Evolutionary conservation across 495 filamentous ascomycete species (phyloP).

Genomic region (Aspergillus olivimuriae): DNA sequence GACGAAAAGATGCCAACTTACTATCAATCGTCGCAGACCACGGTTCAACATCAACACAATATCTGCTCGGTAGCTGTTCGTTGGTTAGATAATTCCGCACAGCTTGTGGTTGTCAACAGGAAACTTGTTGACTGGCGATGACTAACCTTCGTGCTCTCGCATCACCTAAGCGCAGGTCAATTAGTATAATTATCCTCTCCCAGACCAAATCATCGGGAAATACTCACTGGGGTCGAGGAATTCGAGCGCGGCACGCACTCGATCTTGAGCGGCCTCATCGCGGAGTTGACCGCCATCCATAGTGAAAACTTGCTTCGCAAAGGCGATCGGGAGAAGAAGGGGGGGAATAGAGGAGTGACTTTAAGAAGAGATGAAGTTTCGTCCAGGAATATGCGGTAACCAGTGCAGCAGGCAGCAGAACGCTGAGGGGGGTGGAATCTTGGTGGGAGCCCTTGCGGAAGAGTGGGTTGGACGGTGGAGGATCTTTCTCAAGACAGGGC

Average conservation of each 20-base stretch:
- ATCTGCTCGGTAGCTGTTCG: slow-evolving; percentile 65
- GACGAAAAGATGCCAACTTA: too few species aligned
- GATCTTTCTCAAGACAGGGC: slow-evolving; percentile 14
- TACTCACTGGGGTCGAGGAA: slow-evolving; percentile 79
- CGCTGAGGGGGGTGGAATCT: background rate
- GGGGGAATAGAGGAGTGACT: background rate
- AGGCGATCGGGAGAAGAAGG: slow-evolving; percentile 7
- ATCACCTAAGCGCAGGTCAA: slow-evolving; percentile 29
- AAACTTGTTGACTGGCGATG: background rate
- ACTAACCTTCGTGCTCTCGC: slow-evolving; percentile 54
- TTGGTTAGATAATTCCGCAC: slow-evolving; percentile 11
- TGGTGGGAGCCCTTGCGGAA: slow-evolving; percentile 6
- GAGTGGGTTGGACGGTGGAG: slow-evolving; percentile 20
- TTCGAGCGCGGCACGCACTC: slow-evolving; percentile 71
- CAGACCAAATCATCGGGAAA: background rate
- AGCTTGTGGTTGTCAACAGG: background rate
- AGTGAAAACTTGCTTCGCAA: slow-evolving; percentile 10
- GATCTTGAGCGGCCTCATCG: slow-evolving; percentile 76
- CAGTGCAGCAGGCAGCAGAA: background rate
- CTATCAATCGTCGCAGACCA: slow-evolving; percentile 62
- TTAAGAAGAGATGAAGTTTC: background rate
- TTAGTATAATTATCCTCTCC: slow-evolving; percentile 15
- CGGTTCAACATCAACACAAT: slow-evolving; percentile 92
- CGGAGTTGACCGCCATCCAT: slow-evolving; percentile 72
- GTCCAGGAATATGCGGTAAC: background rate